These are phyloP conservation scores for Cryphonectria japonica DNA, from an alignment of 2,329 filamentous ascomycete species.

Conservation along the genomic window DNA sequence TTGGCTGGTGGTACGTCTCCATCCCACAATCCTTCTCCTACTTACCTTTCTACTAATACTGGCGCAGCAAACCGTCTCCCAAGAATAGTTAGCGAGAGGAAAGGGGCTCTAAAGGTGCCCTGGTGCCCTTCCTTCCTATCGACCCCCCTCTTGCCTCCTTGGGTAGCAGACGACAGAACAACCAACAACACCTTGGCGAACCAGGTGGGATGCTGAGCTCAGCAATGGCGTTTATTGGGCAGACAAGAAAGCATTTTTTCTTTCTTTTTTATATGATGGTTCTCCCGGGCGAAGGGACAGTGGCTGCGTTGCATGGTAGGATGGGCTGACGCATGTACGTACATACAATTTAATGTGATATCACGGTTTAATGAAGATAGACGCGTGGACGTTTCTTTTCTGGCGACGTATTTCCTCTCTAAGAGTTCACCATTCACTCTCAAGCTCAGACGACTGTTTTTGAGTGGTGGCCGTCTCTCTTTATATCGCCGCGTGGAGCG, in stretches of 20 bases:
- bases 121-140: not conserved
- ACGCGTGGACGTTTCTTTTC: conserved; percentile 27
- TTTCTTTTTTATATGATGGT: not conserved
- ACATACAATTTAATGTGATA: conserved; percentile 28
- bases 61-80: conserved; percentile 46
- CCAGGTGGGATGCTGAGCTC: conserved; percentile 19
- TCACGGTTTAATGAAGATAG: conserved; percentile 30
- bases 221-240: conserved; percentile 30
- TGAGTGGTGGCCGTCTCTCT: not conserved
- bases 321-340: conserved; percentile 27
- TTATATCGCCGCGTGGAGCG: not conserved
- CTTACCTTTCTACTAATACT: conserved; percentile 22
- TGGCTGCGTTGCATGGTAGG: conserved; percentile 24
- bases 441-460: not conserved
- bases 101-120: not conserved
- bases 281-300: not conserved
- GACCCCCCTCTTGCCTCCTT: conserved; percentile 13
- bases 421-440: not conserved
- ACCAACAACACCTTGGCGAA: conserved; percentile 10
- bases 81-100: conserved; percentile 39
- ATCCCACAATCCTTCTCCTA: not conserved
- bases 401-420: not conserved
- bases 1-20: conserved; percentile 80
- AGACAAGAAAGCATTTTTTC: conserved; percentile 21
- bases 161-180: conserved; percentile 9